Evolutionary conservation across 225 moss, liverwort and hornwort species (phyloP).

Genomic region (Bryoerythrophyllum caledonicum): DNA sequence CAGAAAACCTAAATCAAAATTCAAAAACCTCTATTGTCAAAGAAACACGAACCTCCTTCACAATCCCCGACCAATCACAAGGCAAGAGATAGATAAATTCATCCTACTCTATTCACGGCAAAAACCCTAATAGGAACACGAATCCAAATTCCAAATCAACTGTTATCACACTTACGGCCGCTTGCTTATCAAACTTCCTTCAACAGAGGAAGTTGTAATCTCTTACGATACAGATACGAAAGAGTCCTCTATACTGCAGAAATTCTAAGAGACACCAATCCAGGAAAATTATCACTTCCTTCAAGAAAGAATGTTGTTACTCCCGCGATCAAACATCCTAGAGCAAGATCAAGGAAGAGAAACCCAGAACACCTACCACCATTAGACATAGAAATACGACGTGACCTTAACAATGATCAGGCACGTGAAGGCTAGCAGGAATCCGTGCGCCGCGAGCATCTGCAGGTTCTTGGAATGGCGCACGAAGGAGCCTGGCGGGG

Average conservation of each 20-base stretch:
- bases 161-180: too few species aligned
- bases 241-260: neutral
- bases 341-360: neutral
- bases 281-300: neutral
- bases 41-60: neutral
- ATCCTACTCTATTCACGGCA: too few species aligned
- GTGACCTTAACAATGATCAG: conserved; percentile 81
- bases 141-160: too few species aligned
- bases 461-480: too few species aligned
- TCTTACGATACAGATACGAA: neutral
- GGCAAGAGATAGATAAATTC: neutral
- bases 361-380: conserved; percentile 75
- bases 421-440: conserved; percentile 72
- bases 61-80: neutral
- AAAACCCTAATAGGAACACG: too few species aligned
- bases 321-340: neutral
- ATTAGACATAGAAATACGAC: conserved; percentile 66
- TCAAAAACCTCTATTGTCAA: neutral
- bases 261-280: neutral
- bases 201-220: too few species aligned
- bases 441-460: conserved; percentile 74
- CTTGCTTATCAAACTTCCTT: too few species aligned
- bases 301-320: neutral
- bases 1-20: conserved; percentile 5
- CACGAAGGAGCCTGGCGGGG: too few species aligned